Conservation (phyloP, 768 basidiomycete genomes). For the Serpula lacrymans region DNA sequence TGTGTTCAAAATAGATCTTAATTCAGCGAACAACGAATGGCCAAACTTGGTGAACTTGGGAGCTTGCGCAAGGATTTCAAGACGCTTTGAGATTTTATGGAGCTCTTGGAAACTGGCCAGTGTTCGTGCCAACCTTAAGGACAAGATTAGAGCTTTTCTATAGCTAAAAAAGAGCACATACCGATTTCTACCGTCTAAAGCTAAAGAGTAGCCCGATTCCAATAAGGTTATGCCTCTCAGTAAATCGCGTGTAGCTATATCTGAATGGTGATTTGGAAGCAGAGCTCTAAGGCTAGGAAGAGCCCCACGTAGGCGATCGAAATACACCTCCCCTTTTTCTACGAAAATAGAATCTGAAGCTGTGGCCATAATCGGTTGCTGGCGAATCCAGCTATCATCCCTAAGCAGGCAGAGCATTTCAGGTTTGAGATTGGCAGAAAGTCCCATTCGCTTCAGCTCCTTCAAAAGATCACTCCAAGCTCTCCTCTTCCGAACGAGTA, state of each 20-base stretch:
- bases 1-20: conserved; percentile 17
- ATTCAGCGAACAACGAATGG: not conserved
- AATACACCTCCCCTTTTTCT: conserved; percentile 58
- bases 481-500: conserved; percentile 80
- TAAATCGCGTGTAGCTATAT: conserved; percentile 84
- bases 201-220: conserved; percentile 73
- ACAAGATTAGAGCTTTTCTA: conserved; percentile 11
- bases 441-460: conserved; percentile 77
- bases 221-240: conserved; percentile 73
- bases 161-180: conserved; percentile 34
- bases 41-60: conserved; percentile 19
- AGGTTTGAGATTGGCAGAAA: conserved; percentile 68
- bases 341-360: conserved; percentile 18
- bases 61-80: conserved; percentile 18
- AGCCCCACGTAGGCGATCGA: conserved; percentile 56
- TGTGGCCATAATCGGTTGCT: conserved; percentile 47
- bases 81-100: conserved; percentile 12
- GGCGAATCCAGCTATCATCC: conserved; percentile 60
- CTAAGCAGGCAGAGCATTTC: conserved; percentile 57
- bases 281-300: conserved; percentile 65
- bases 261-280: conserved; percentile 70
- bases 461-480: conserved; percentile 91
- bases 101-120: conserved; percentile 15
- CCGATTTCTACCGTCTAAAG: conserved; percentile 60
- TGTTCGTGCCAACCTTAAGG: conserved; percentile 15